phyloP scores from a whole-genome alignment of 371 early-diverging fungal genomes.

The Amoeboaphelidium protococcarum region DNA sequence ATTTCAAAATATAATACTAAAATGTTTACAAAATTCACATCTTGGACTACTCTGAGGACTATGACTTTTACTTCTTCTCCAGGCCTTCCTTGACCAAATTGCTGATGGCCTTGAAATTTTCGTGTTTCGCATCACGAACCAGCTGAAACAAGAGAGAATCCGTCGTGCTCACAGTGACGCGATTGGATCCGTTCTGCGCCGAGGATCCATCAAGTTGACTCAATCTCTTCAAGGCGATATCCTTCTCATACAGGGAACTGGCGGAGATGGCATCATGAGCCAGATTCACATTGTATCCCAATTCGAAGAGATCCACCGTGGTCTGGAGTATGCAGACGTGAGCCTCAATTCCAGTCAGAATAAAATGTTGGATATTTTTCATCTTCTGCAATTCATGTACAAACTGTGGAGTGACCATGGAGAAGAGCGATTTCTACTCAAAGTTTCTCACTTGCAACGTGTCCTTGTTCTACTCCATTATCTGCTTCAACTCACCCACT shows the following conservation, averaged over 20 bases:
- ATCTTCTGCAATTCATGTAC: too few species aligned
- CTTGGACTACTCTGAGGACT: too few species aligned
- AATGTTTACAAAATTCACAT: too few species aligned
- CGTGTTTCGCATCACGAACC: constrained; percentile 41
- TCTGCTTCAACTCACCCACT: constrained; percentile 45
- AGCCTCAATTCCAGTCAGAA: constrained; percentile 16
- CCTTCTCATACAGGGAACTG: constrained; percentile 49
- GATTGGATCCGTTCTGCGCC: constrained; percentile 9
- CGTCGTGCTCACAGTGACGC: constrained; percentile 51
- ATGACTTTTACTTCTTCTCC: constrained; percentile 14
- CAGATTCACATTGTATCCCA: constrained; percentile 47
- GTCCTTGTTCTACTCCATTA: too few species aligned
- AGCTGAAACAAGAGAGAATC: constrained; percentile 69
- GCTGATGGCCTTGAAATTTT: constrained; percentile 48
- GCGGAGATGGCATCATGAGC: constrained; percentile 75
- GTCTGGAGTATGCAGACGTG: constrained; percentile 88
- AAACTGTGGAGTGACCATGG: neutral
- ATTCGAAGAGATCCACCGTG: constrained; percentile 51
- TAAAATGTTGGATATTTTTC: neutral
- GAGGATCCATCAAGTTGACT: too few species aligned
- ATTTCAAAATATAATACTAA: too few species aligned
- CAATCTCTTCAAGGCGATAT: constrained; percentile 55
- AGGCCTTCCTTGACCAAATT: constrained; percentile 51
- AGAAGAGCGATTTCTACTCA: neutral
- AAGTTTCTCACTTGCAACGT: too few species aligned